Evolutionary conservation across 306 rosid genomes (phyloP), one percentile per base, ranked within the genome.

Genomic region (Dalbergia cochinchinensis): DNA sequence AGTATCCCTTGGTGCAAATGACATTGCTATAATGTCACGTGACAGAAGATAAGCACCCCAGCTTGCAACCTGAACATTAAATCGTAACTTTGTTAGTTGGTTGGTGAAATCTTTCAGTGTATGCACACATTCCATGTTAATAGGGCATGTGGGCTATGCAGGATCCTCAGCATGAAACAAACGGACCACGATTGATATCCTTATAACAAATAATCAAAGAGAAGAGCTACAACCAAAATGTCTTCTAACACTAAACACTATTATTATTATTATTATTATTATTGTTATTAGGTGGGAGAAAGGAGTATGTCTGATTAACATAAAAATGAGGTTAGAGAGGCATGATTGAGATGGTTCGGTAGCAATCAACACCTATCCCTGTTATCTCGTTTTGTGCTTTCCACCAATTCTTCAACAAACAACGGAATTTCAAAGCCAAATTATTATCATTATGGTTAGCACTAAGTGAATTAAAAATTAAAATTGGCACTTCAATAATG

Each of bases 1-100:
- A 2, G 94, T 92, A 76, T 95, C 99, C 80, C 91, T 91, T 74
- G 99, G 99, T 50, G 99, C 99, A 89, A 95, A 95, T 65, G 99
- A 91, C 87, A 93, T 69, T 39, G 99, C 74, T 59, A 95, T 6
- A n/a, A 95, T 93, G 83, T 91, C 81, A 76, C 98, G 89, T 18
- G 97, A 90, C 74, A 95, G 64, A 73, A 95, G 94, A 81, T 91
- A 95, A 4, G 93, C 99, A 8, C 99, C 99, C 97, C 96, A 95
- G 87, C 99, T 95, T 7, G 99, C 99, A 57, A 95, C 99, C 99
- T 95, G 71, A 68, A 33, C 26, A 76, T 47, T 47, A 60, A 65
- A 53, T 72, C 16, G 53, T 20, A 13, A 57, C 33, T 47, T 59
- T n/a, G 62, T 22, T 59, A 3, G 7, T 68, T 20, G 26, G 69